These are phyloP conservation scores for Agrocybe pediades DNA, from an alignment of 768 basidiomycete species.

Conservation along the genomic window DNA sequence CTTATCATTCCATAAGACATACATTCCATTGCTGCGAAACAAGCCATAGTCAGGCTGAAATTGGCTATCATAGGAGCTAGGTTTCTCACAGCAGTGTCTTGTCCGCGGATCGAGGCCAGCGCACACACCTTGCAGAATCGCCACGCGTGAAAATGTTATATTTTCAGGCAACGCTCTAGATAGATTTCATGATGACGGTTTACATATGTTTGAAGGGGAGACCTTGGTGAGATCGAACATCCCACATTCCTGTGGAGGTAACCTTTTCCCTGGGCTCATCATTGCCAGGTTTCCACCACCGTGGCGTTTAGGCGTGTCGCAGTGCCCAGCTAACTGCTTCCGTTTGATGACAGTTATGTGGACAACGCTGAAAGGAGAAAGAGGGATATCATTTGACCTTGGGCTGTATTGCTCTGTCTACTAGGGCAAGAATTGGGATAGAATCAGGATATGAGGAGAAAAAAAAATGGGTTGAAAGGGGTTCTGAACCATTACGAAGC, in stretches of 20 bases:
- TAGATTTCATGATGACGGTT: too few relatives aligned
- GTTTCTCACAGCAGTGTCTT: background rate
- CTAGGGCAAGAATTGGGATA: too few relatives aligned
- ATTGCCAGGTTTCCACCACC: constrained; percentile 11
- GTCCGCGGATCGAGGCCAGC: background rate
- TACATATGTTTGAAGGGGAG: constrained; percentile 3
- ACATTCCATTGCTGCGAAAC: too few relatives aligned
- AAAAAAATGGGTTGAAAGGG: background rate
- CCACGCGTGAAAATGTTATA: background rate
- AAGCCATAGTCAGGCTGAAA: too few relatives aligned
- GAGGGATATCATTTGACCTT: background rate
- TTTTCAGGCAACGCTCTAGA: background rate
- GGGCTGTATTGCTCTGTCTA: too few relatives aligned
- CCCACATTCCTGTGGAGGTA: background rate
- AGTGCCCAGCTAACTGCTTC: background rate
- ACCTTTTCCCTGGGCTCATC: constrained; percentile 7
- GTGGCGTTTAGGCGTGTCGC: constrained; percentile 8
- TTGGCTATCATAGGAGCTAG: background rate
- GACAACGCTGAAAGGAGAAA: background rate
- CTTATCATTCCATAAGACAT: too few relatives aligned
- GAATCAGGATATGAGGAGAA: too few relatives aligned
- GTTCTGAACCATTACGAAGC: background rate
- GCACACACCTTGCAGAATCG: background rate
- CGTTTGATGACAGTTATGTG: background rate
- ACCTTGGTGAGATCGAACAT: background rate